Percentiles rank a stretch among this genome's conserved stretches.
Evolutionary conservation across 352 stramenopile species (phyloP).

Genomic region (Peronosclerospora sorghi): DNA sequence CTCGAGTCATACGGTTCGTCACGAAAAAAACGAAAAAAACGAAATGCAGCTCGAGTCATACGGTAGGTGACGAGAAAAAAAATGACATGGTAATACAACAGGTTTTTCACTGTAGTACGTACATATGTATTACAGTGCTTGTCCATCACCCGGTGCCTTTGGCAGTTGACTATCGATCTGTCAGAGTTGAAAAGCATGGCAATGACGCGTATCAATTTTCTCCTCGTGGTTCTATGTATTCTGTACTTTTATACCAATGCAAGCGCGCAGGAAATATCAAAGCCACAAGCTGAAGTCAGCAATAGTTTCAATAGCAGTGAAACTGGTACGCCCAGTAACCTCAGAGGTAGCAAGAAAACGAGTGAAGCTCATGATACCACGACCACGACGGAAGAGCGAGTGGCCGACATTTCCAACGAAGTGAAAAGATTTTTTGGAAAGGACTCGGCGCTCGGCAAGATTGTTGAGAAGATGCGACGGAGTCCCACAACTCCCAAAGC

Average conservation of each 20-base stretch:
- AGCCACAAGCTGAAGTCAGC: neutral
- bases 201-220: neutral
- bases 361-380: neutral
- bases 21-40: too few species aligned
- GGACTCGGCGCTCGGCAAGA: neutral
- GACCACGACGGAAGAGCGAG: slow-evolving; percentile 1
- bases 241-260: slow-evolving; percentile 2
- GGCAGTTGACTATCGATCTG: slow-evolving; percentile 1
- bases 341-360: slow-evolving; percentile 1
- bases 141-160: too few species aligned
- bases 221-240: neutral
- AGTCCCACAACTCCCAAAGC: neutral
- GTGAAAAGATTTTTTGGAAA: neutral
- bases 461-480: neutral
- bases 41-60: too few species aligned
- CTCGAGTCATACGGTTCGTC: too few species aligned
- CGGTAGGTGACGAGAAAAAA: too few species aligned
- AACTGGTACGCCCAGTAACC: slow-evolving; percentile 1
- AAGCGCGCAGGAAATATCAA: neutral
- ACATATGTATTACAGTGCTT: too few species aligned
- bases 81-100: too few species aligned
- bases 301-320: neutral
- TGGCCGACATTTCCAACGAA: neutral
- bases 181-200: neutral
- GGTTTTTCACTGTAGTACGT: too few species aligned